A percentile compares a stretch with the other conserved stretches of the same genome.
These are phyloP conservation scores for carrot (Daucus carota) DNA, from an alignment of 129 eudicot genomes.

Conservation along the genomic window DH1_v3.0 NC_030381.2:22670501-22671000, in stretches of 20 bases:
- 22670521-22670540: neutral
- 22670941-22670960: neutral
- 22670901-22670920: slow-evolving; percentile 45
- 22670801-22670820: slow-evolving; percentile 76
- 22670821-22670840: slow-evolving; percentile 51
- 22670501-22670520: neutral
- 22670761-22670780: slow-evolving; percentile 66
- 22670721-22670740: neutral
- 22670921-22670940: slow-evolving; percentile 11
- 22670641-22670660: neutral
- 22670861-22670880: slow-evolving; percentile 89
- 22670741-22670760: neutral
- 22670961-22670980: neutral
- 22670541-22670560: neutral
- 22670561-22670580: slow-evolving; percentile 79
- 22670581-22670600: slow-evolving; percentile 53
- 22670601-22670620: slow-evolving; percentile 46
- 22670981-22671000: neutral
- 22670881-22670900: slow-evolving; percentile 74
- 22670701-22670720: neutral
- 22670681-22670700: neutral
- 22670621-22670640: slow-evolving; percentile 72
- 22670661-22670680: neutral
- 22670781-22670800: slow-evolving; percentile 68
- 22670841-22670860: slow-evolving; percentile 51